These are phyloP conservation scores for Phytophthora syringae DNA, from an alignment of 352 stramenopile genomes.

Conservation along the genomic window DNA sequence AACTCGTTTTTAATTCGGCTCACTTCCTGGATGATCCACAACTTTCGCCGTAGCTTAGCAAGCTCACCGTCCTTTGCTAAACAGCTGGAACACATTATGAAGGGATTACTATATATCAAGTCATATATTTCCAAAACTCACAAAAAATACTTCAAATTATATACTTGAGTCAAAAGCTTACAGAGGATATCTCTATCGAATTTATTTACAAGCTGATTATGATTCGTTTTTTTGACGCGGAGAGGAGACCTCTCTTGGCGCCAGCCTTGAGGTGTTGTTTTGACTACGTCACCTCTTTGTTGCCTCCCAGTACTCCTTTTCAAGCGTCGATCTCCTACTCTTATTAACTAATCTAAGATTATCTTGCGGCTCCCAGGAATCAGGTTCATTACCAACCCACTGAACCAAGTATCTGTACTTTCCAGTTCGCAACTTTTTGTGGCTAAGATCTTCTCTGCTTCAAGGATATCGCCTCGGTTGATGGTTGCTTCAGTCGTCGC, in stretches of 20 bases:
- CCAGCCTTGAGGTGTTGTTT: no score
- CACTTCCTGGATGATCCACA: conserved; percentile 15
- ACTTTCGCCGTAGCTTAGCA: conserved; percentile 2
- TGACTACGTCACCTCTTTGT: no score
- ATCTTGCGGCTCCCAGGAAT: conserved; percentile 24
- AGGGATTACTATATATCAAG: conserved; percentile 5
- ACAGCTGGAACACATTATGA: neutral
- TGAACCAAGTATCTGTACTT: conserved; percentile 33
- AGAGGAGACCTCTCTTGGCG: no score
- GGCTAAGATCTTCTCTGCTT: conserved; percentile 28
- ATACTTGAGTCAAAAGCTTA: conserved; percentile 1
- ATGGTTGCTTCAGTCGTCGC: conserved; percentile 15
- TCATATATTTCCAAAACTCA: no score
- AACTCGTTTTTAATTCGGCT: conserved; percentile 23
- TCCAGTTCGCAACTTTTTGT: conserved; percentile 15
- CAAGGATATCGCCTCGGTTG: conserved; percentile 4
- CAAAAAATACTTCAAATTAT: neutral
- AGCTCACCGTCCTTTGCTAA: conserved; percentile 17
- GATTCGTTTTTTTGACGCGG: conserved; percentile 7
- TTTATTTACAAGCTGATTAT: conserved; percentile 10
- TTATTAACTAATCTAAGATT: conserved; percentile 31
- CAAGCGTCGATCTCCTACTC: conserved; percentile 3
- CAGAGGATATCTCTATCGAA: conserved; percentile 9
- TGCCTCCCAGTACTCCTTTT: neutral
- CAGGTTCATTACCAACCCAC: conserved; percentile 24